Evolutionary conservation across 345 rosid species (phyloP), one percentile per base, ranked within the genome.

Genomic region (Kernera saxatilis): DNA sequence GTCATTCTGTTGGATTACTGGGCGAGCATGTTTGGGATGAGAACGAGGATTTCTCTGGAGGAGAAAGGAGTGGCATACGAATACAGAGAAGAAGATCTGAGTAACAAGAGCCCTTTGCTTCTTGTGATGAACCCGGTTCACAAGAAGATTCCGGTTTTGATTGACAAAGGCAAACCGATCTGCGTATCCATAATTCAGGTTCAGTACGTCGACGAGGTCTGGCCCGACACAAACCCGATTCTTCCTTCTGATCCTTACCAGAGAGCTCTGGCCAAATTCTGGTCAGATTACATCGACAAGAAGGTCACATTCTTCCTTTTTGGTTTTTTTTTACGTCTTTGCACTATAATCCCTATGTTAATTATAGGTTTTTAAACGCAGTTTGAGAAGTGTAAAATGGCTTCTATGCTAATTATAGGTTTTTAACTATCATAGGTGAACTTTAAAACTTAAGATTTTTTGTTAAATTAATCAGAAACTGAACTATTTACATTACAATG

Each of bases 121-220:
- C 70, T 69, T 0, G 10, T 54, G 23, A 69, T 63, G 66, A 76
- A 76, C 11, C 79, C 79, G 12, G 8, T 76, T 27, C 65, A 76
- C 52, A 76, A 76, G 53, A 69, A 23, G 44, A 76, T 76, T n/a
- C 79, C 75, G 40, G 75, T 76, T 63, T 66, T 63, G 2, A 69
- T 76, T 43, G 75, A 76, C 12, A 63, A 76, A 13, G 75, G 79
- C 27, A 62, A 46, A 52, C 61, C n/a, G n/a, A n/a, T n/a, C n/a
- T n/a, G n/a, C n/a, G n/a, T n/a, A n/a, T n/a, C n/a, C 79, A n/a
- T n/a, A n/a, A n/a, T n/a, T n/a, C n/a, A n/a, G 21, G 54, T 76
- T 12, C 51, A 76, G 39, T 76, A 76, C 71, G 55, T 76, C 8
- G 79, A 76, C 13, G 75, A 76, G 53, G 71, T 70, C 26, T 76